Conservation (phyloP, 176 grass and related monocot genomes). For the Triticum turgidum region DNA sequence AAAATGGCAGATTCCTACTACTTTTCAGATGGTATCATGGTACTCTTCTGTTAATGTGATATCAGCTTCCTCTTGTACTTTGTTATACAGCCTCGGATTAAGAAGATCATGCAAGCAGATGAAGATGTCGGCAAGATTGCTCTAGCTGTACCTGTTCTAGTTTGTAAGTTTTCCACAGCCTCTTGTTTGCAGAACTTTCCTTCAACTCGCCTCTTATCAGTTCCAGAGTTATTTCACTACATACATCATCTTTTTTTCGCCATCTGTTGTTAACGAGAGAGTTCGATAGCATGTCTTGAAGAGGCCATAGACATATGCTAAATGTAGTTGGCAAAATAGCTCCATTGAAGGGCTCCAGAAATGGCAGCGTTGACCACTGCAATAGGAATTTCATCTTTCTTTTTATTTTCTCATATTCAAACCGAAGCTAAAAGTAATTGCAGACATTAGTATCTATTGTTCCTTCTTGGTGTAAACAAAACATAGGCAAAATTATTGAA, state of each 20-base stretch:
- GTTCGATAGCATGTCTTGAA: conserved; percentile 12
- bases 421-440: background rate
- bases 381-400: background rate
- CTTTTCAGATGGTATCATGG: conserved; percentile 5
- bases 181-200: background rate
- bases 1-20: background rate
- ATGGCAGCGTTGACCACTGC: too few relatives aligned
- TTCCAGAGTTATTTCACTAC: background rate
- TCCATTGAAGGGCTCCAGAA: too few relatives aligned
- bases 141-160: conserved; percentile 89
- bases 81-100: conserved; percentile 75
- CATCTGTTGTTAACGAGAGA: background rate
- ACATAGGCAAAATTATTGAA: background rate
- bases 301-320: background rate
- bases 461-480: background rate
- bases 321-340: too few relatives aligned
- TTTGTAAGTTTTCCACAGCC: conserved; percentile 74
- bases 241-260: background rate
- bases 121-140: conserved; percentile 98
- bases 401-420: background rate
- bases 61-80: background rate
- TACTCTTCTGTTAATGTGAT: conserved; percentile 7
- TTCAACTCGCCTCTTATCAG: background rate
- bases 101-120: conserved; percentile 99
- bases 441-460: background rate